A percentile compares a stretch with the other conserved stretches of the same genome.
These are phyloP conservation scores for Amanita pseudoporphyria DNA, from an alignment of 768 basidiomycete species.

Conservation along the genomic window DNA sequence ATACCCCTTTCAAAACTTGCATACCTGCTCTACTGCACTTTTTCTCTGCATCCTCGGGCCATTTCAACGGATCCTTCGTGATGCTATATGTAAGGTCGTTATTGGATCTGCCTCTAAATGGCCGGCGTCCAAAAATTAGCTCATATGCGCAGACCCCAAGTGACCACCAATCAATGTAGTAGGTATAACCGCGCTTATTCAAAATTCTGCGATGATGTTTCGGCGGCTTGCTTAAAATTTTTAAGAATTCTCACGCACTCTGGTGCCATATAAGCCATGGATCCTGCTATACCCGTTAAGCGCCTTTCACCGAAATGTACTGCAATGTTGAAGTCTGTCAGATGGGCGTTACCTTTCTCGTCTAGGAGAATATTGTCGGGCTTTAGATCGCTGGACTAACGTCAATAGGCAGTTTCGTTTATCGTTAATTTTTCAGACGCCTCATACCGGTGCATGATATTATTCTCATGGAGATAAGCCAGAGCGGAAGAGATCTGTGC, in stretches of 20 bases:
- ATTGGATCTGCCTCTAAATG: conserved; percentile 91
- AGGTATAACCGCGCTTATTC: conserved; percentile 88
- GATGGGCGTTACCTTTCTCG: conserved; percentile 89
- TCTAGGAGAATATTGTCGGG: conserved; percentile 97
- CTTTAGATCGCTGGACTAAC: conserved; percentile 70
- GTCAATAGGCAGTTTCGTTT: conserved; percentile 13
- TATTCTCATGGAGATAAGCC: conserved; percentile 83
- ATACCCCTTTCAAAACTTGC: conserved; percentile 70
- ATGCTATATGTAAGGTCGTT: conserved; percentile 90
- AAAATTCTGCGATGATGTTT: conserved; percentile 45
- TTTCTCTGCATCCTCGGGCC: conserved; percentile 83
- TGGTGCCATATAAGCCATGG: conserved; percentile 98
- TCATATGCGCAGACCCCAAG: conserved; percentile 91
- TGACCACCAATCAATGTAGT: conserved; percentile 96
- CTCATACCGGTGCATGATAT: conserved; percentile 90
- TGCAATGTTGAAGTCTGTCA: conserved; percentile 98
- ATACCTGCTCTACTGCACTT: conserved; percentile 72
- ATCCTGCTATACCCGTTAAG: conserved; percentile 88
- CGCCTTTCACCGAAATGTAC: conserved; percentile 89
- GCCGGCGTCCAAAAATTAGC: conserved; percentile 82
- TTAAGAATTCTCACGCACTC: conserved; percentile 34
- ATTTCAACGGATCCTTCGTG: conserved; percentile 74
- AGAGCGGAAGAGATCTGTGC: conserved; percentile 86
- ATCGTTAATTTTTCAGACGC: not conserved
- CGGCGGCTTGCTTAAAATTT: conserved; percentile 3